Conservation (phyloP, 345 rosid genomes). For the Trapa bicornis region DNA sequence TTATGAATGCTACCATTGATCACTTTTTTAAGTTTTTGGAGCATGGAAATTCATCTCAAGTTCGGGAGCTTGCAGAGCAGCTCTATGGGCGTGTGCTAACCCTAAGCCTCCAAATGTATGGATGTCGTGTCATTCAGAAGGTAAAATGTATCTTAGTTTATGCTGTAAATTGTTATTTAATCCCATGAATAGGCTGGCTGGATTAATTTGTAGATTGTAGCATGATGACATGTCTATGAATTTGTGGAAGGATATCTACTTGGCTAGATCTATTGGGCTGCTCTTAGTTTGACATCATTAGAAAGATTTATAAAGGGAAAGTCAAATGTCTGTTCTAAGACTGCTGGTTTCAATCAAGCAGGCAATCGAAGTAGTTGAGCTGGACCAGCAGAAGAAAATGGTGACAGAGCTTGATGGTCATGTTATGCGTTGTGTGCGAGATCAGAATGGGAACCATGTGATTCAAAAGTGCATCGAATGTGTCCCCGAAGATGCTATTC, state of each 20-base stretch:
- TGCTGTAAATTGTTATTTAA: neutral
- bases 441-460: conserved; percentile 97
- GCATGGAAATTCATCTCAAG: conserved; percentile 79
- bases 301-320: neutral
- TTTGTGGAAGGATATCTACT: neutral
- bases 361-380: conserved; percentile 90
- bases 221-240: neutral
- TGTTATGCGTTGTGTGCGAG: conserved; percentile 88
- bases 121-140: conserved; percentile 97
- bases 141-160: conserved; percentile 18
- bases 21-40: conserved; percentile 56
- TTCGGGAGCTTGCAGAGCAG: conserved; percentile 75
- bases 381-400: conserved; percentile 84
- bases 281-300: neutral
- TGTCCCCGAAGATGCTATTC: conserved; percentile 75
- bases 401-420: conserved; percentile 88
- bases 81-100: conserved; percentile 69
- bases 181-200: neutral
- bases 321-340: neutral
- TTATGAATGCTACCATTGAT: neutral
- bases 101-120: conserved; percentile 95
- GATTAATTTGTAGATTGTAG: neutral
- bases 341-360: conserved; percentile 14
- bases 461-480: conserved; percentile 96
- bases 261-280: neutral